phyloP scores from a whole-genome alignment of 176 grass and related monocot genomes.

The sorghum (Sorghum bicolor) region Sorghum_bicolor_NCBIv3 NC_012878.2:56416501-56417000 shows the following conservation, averaged over 20 bases:
- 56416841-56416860: neutral
- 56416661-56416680: neutral
- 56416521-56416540: neutral
- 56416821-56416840: neutral
- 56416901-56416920: neutral
- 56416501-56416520: neutral
- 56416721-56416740: neutral
- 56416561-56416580: neutral
- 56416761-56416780: constrained; percentile 14
- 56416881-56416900: neutral
- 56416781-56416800: neutral
- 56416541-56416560: neutral
- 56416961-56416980: too few species aligned
- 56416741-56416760: neutral
- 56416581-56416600: neutral
- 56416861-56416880: constrained; percentile 10
- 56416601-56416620: neutral
- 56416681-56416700: neutral
- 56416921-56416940: too few species aligned
- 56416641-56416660: neutral
- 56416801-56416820: neutral
- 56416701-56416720: neutral
- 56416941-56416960: too few species aligned
- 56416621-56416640: neutral
- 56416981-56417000: too few species aligned